Evolutionary conservation across 2,329 filamentous ascomycete genomes (phyloP).

Genomic region (Exophiala oligosperma): DNA sequence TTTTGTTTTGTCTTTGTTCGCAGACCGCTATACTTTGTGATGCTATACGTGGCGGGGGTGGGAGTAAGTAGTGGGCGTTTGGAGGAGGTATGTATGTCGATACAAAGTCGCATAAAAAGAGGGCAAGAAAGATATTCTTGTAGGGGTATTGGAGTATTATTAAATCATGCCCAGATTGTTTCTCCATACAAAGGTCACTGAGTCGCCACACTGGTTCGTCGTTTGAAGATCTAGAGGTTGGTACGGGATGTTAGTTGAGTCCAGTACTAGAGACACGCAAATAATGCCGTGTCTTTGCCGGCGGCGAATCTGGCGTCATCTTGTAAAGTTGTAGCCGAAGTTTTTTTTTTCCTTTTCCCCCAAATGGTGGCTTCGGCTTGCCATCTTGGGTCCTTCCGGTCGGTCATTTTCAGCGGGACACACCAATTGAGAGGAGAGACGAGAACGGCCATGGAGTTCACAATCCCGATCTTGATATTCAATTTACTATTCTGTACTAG

Average conservation of each 20-base stretch:
- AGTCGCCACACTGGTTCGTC: too few species aligned
- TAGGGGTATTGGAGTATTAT: too few species aligned
- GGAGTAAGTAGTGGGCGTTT: background rate
- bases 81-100: background rate
- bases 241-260: background rate
- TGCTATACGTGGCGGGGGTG: background rate
- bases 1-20: constrained; percentile 1
- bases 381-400: constrained; percentile 4
- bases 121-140: too few species aligned
- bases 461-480: too few species aligned
- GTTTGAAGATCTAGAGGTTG: background rate
- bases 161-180: too few species aligned
- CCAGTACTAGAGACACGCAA: background rate
- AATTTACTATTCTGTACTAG: too few species aligned
- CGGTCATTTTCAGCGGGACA: background rate
- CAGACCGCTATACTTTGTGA: background rate
- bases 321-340: background rate
- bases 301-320: constrained; percentile 9
- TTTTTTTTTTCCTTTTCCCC: background rate
- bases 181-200: too few species aligned
- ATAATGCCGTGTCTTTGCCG: constrained; percentile 7
- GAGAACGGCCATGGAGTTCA: too few species aligned
- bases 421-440: background rate
- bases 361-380: background rate
- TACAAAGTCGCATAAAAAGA: too few species aligned